Conservation (phyloP, 2,329 filamentous ascomycete genomes). For the Pestalotiopsis sp. region DNA sequence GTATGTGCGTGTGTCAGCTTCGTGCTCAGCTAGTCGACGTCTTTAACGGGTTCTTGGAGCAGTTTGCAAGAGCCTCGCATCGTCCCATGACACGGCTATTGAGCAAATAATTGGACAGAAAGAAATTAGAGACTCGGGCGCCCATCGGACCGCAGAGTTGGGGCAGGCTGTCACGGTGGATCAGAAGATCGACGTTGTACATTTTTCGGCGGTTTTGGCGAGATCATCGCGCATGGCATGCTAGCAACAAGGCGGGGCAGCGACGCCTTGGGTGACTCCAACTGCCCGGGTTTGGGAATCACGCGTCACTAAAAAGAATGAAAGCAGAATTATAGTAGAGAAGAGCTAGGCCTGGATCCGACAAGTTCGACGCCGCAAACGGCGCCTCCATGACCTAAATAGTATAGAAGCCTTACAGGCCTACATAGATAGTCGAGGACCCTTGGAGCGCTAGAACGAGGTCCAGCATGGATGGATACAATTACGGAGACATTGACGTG, state of each 20-base stretch:
- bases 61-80: background rate
- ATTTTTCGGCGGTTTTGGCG: background rate
- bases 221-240: background rate
- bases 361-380: background rate
- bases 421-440: background rate
- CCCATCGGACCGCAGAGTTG: background rate
- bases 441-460: background rate
- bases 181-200: background rate
- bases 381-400: background rate
- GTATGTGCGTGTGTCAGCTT: background rate
- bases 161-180: background rate
- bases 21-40: background rate
- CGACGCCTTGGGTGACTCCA: background rate
- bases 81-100: background rate
- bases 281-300: conserved; percentile 1
- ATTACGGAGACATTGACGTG: background rate
- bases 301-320: conserved; percentile 3
- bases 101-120: background rate
- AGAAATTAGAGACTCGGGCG: background rate
- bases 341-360: background rate
- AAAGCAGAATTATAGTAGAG: background rate
- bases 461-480: background rate
- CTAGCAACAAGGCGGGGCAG: background rate
- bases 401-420: background rate
- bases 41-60: background rate